A percentile compares a stretch with the other conserved stretches of the same genome.
Evolutionary conservation across 371 early-diverging fungal genomes (phyloP).

Genomic region (Coemansia sp.): DNA sequence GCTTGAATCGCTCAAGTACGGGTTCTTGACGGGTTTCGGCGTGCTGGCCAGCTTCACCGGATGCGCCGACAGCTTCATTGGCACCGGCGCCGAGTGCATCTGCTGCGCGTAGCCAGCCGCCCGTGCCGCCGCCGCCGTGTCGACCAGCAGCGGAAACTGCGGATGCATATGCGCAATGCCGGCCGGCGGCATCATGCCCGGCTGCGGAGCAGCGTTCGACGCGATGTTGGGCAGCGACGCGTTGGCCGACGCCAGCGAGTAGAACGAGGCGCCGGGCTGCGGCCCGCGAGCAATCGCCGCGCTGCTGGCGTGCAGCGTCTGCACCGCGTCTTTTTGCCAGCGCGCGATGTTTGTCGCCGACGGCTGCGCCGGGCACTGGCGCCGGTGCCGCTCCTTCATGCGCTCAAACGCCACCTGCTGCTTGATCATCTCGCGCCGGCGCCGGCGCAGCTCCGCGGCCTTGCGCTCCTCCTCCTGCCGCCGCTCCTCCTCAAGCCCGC

Average conservation of each 20-base stretch:
- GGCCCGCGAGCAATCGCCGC: conserved; percentile 20
- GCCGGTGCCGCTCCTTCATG: conserved; percentile 50
- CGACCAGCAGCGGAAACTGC: conserved; percentile 10
- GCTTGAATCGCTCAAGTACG: conserved; percentile 40
- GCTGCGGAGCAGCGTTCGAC: conserved; percentile 1
- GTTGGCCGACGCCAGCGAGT: conserved; percentile 10
- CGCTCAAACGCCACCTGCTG: conserved; percentile 52
- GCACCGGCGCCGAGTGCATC: neutral
- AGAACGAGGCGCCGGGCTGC: conserved; percentile 2
- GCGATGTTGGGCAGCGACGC: conserved; percentile 44
- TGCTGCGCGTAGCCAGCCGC: neutral
- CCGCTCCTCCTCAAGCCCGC: conserved; percentile 34
- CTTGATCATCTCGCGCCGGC: conserved; percentile 47
- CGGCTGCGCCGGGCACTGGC: conserved; percentile 29
- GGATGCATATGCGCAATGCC: conserved; percentile 11
- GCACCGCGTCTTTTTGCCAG: conserved; percentile 37
- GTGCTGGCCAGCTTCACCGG: conserved; percentile 39
- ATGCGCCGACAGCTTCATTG: conserved; percentile 12
- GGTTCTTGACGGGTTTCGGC: conserved; percentile 23
- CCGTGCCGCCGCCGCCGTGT: conserved; percentile 4
- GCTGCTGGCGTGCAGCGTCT: conserved; percentile 16
- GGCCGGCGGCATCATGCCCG: too few relatives aligned
- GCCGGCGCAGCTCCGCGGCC: conserved; percentile 42
- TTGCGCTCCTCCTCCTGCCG: conserved; percentile 49
- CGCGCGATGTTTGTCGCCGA: conserved; percentile 23